phyloP scores from a whole-genome alignment of 2,329 filamentous ascomycete genomes.

The Pseudohalonectria lignicola region DNA sequence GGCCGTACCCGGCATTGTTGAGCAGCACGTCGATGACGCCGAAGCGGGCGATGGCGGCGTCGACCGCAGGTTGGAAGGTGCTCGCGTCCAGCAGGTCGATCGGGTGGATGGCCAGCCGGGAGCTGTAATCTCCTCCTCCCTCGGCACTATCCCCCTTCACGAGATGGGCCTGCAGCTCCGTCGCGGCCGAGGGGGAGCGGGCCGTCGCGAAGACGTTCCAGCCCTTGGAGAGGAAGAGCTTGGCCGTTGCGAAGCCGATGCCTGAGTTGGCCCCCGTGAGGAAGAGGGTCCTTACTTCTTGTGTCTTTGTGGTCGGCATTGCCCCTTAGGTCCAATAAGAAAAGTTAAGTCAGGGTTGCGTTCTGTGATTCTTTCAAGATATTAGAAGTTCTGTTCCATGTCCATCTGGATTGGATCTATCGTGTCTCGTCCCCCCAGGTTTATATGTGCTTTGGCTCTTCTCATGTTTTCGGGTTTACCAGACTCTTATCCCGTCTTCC shows the following conservation, averaged over 20 bases:
- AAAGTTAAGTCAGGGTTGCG: no score
- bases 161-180: background rate
- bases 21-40: slow-evolving; percentile 7
- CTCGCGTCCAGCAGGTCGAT: background rate
- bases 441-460: no score
- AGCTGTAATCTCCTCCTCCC: no score
- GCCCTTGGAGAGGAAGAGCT: background rate
- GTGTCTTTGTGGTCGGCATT: no score
- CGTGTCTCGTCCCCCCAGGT: no score
- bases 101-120: background rate
- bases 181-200: background rate
- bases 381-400: no score
- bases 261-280: background rate
- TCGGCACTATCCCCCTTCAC: background rate
- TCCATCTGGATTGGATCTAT: no score
- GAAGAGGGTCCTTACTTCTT: background rate
- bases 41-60: slow-evolving; percentile 1
- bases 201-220: background rate
- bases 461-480: no score
- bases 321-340: no score
- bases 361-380: no score
- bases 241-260: background rate
- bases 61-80: slow-evolving; percentile 2
- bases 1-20: slow-evolving; percentile 24
- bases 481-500: no score